These are phyloP conservation scores for Blastomyces emzantsi DNA, from an alignment of 2,329 filamentous ascomycete species.

Conservation along the genomic window DNA sequence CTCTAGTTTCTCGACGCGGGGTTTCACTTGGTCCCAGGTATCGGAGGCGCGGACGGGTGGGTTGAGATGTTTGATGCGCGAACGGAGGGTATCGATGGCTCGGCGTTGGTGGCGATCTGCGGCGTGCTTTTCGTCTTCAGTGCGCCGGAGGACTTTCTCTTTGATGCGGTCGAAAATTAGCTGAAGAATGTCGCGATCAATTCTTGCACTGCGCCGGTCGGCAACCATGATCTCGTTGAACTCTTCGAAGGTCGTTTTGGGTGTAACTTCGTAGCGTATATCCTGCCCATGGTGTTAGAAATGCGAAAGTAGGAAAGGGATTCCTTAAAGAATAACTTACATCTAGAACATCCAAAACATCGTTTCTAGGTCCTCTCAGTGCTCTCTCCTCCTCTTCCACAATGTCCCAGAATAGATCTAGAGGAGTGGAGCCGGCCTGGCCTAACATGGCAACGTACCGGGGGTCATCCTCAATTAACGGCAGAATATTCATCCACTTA, in stretches of 20 bases:
- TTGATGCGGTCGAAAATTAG: conserved; percentile 82
- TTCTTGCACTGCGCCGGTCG: conserved; percentile 80
- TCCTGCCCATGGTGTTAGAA: conserved; percentile 51
- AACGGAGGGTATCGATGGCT: conserved; percentile 74
- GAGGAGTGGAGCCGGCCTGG: conserved; percentile 71
- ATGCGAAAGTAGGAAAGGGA: conserved; percentile 13
- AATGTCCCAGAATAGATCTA: conserved; percentile 93
- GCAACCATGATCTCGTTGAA: conserved; percentile 73
- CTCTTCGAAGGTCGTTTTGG: conserved; percentile 79
- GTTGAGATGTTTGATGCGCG: conserved; percentile 79
- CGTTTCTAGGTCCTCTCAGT: conserved; percentile 70
- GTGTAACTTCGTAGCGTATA: conserved; percentile 81
- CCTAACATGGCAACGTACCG: conserved; percentile 78
- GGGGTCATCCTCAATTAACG: conserved; percentile 66
- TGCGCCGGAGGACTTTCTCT: conserved; percentile 73
- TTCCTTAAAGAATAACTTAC: conserved; percentile 45
- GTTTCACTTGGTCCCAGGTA: conserved; percentile 79
- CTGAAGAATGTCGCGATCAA: conserved; percentile 68
- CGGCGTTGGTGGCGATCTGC: conserved; percentile 78
- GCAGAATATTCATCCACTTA: conserved; percentile 78
- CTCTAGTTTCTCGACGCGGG: conserved; percentile 67
- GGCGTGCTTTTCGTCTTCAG: conserved; percentile 73
- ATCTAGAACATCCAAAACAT: conserved; percentile 80
- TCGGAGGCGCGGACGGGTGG: conserved; percentile 70
- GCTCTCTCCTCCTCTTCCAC: conserved; percentile 88